Evolutionary conservation across 1,139 yeast genomes (phyloP).

Genomic region (Nakaseomyces sp.): DNA sequence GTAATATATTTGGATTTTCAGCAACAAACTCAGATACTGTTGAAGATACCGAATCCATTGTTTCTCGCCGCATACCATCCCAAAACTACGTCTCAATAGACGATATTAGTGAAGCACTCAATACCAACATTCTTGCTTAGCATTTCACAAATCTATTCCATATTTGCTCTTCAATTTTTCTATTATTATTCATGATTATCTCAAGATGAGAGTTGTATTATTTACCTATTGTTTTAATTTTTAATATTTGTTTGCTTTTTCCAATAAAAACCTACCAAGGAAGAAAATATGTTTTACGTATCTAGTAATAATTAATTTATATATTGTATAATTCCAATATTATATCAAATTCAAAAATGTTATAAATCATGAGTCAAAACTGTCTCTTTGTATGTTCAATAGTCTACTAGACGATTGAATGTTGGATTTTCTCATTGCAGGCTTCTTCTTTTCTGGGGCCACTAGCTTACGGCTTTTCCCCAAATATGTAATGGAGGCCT

Average conservation of each 20-base stretch:
- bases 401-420: neutral
- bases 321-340: too few species aligned
- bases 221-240: neutral
- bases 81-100: constrained; percentile 14
- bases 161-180: neutral
- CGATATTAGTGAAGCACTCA: constrained; percentile 39
- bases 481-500: constrained; percentile 51
- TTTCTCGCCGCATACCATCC: neutral
- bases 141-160: neutral
- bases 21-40: neutral
- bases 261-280: too few species aligned
- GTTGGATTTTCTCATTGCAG: constrained; percentile 1
- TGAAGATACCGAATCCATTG: neutral
- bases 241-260: too few species aligned
- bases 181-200: constrained; percentile 1
- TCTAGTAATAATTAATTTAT: too few species aligned
- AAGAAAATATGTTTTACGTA: too few species aligned
- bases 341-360: neutral
- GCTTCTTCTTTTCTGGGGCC: constrained; percentile 21
- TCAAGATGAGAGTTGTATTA: neutral
- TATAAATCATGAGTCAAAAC: neutral
- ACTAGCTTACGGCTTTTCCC: constrained; percentile 32
- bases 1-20: constrained; percentile 13
- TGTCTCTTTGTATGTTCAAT: constrained; percentile 1
- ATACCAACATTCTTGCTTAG: constrained; percentile 23